Conservation (phyloP, 257 asterid genomes). For the Gynochthodes officinalis region DNA sequence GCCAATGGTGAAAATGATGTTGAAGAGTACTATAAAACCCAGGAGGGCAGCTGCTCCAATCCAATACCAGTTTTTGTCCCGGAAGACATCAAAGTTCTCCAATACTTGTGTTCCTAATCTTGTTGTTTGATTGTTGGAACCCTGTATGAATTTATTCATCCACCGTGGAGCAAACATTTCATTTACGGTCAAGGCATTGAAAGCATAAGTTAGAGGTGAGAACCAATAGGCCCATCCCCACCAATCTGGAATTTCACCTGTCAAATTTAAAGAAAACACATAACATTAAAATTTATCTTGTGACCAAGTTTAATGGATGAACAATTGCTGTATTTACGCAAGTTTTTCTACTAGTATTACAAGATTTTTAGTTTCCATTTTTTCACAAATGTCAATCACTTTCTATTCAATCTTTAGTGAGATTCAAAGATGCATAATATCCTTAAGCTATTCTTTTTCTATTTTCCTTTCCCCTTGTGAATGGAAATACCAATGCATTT, state of each 20-base stretch:
- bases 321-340: not conserved
- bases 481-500: not conserved
- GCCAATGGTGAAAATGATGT: conserved; percentile 49
- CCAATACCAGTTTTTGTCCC: conserved; percentile 58
- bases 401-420: too few relatives aligned
- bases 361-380: not conserved
- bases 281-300: not conserved
- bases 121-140: conserved; percentile 22
- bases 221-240: conserved; percentile 73
- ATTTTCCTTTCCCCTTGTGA: not conserved
- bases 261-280: conserved; percentile 11
- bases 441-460: not conserved
- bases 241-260: conserved; percentile 60
- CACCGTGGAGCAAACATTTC: conserved; percentile 66
- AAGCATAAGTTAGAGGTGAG: conserved; percentile 54
- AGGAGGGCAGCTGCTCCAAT: conserved; percentile 54
- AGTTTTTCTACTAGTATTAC: not conserved
- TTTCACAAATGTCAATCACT: too few relatives aligned
- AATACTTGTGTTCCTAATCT: conserved; percentile 44
- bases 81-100: conserved; percentile 36
- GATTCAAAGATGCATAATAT: too few relatives aligned
- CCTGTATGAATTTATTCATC: conserved; percentile 56
- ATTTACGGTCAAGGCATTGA: conserved; percentile 53
- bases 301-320: not conserved
- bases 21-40: conserved; percentile 47